Conservation (phyloP, 768 basidiomycete genomes). For the Leccinum pellstonianum region DNA sequence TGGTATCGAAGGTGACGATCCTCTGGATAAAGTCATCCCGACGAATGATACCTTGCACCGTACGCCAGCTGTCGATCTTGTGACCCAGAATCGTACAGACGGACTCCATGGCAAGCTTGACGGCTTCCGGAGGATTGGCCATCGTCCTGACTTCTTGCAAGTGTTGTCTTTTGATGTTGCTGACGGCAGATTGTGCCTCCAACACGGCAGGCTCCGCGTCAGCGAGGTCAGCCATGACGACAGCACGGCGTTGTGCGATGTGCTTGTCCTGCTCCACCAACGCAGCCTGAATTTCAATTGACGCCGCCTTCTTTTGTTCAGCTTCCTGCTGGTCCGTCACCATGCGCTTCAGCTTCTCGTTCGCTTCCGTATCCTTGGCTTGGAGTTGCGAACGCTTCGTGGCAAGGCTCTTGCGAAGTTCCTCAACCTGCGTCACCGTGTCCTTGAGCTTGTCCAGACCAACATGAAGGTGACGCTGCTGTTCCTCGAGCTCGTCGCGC, state of each 20-base stretch:
- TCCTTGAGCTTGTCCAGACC: conserved; percentile 95
- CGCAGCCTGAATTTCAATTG: conserved; percentile 93
- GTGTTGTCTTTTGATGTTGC: conserved; percentile 93
- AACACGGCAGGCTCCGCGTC: conserved; percentile 97
- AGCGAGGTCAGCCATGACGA: conserved; percentile 93
- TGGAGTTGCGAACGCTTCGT: conserved; percentile 90
- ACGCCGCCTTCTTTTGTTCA: conserved; percentile 96
- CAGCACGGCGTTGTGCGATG: conserved; percentile 82
- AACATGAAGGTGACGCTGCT: conserved; percentile 97
- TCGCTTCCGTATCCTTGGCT: conserved; percentile 92
- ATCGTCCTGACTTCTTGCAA: conserved; percentile 96
- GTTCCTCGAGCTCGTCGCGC: conserved; percentile 95
- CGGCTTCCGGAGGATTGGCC: conserved; percentile 97
- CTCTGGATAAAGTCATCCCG: conserved; percentile 95
- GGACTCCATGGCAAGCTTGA: conserved; percentile 98
- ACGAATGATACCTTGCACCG: conserved; percentile 93
- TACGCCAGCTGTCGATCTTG: conserved; percentile 95
- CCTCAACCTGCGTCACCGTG: conserved; percentile 96
- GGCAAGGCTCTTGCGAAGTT: conserved; percentile 91
- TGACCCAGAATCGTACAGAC: conserved; percentile 96
- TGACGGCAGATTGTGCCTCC: conserved; percentile 95
- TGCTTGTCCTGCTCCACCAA: conserved; percentile 87
- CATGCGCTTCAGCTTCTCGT: conserved; percentile 97
- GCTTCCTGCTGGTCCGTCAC: conserved; percentile 98
- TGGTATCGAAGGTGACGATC: conserved; percentile 95